Evolutionary conservation across 1,284 basidiomycete genomes (phyloP).

Genomic region (Trichosporon ovoides): DNA sequence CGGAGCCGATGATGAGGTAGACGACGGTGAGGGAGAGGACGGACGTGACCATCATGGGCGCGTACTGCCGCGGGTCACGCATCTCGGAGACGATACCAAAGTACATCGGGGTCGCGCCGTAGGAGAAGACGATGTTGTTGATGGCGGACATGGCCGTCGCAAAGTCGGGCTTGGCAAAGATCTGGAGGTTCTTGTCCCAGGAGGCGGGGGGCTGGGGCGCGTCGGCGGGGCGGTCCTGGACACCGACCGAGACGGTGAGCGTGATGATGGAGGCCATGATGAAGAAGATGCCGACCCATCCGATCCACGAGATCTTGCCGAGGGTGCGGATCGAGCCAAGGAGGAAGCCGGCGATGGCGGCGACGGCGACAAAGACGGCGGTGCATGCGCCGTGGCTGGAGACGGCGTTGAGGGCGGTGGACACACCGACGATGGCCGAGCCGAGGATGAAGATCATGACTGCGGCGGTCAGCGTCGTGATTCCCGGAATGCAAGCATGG

Average conservation of each 20-base stretch:
- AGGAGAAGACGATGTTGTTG: constrained; percentile 36
- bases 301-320: constrained; percentile 42
- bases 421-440: constrained; percentile 25
- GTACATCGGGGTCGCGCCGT: constrained; percentile 37
- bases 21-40: constrained; percentile 30
- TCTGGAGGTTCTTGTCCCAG: constrained; percentile 34
- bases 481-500: too few species aligned
- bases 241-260: constrained; percentile 45
- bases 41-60: constrained; percentile 29
- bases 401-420: constrained; percentile 26
- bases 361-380: constrained; percentile 39
- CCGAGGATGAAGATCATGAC: constrained; percentile 30
- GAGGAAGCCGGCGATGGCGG: constrained; percentile 31
- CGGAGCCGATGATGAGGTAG: constrained; percentile 29
- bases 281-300: constrained; percentile 38
- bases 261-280: constrained; percentile 43
- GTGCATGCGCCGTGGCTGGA: constrained; percentile 24
- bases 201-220: constrained; percentile 25
- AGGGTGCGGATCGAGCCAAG: constrained; percentile 43
- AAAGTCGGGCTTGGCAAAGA: constrained; percentile 32
- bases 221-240: constrained; percentile 35
- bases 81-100: constrained; percentile 44
- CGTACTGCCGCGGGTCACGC: constrained; percentile 34
- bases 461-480: constrained; percentile 1
- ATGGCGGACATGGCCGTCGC: constrained; percentile 35